These are phyloP conservation scores for Paramecium tetraurelia DNA, from an alignment of 73 alveolate species.

Conservation along the genomic window DNA sequence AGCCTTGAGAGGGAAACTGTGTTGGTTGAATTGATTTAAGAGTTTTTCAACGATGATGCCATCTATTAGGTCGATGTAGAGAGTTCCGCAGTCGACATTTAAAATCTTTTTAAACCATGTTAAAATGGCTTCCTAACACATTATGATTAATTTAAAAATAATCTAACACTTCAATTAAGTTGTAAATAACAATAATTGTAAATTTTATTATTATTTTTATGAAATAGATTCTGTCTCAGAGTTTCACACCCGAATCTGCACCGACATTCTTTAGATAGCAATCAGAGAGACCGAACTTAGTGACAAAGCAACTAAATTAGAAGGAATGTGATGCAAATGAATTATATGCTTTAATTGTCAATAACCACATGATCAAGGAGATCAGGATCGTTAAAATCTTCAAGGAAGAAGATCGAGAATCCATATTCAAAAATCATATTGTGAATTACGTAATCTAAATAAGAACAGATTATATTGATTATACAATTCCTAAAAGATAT, in stretches of 20 bases:
- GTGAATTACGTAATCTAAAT: constrained; percentile 15
- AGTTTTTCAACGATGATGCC: background rate
- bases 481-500: constrained; percentile 7
- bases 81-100: background rate
- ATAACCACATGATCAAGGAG: background rate
- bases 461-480: constrained; percentile 26
- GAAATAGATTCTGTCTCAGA: background rate
- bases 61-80: background rate
- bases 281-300: background rate
- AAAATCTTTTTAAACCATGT: background rate
- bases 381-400: background rate
- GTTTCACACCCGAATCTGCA: background rate
- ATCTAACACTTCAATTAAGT: background rate
- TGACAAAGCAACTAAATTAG: background rate
- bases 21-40: background rate
- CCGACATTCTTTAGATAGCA: background rate
- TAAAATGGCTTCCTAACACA: background rate
- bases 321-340: background rate
- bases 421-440: constrained; percentile 16
- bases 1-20: background rate
- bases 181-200: background rate
- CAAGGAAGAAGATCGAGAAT: background rate
- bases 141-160: background rate
- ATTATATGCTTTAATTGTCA: background rate
- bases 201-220: background rate